These are phyloP conservation scores for Priceomyces carsonii DNA, from an alignment of 805 yeast genomes.

Conservation along the genomic window DNA sequence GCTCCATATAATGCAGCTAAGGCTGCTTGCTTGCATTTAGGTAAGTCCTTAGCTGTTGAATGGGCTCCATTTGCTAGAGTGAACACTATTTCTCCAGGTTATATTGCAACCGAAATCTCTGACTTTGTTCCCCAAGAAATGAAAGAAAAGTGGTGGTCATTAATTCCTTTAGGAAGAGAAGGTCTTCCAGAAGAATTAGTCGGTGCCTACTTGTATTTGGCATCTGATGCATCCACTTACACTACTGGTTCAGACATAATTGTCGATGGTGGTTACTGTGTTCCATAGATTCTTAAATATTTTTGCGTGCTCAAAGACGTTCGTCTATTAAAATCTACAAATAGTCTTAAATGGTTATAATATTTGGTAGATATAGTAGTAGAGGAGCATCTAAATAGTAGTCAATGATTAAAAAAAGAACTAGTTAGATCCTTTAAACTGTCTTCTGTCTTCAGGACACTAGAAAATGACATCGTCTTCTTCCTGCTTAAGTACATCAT, in stretches of 20 bases:
- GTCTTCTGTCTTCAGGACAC: no score
- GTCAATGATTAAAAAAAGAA: not conserved
- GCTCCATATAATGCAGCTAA: constrained; percentile 50
- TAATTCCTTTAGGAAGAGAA: constrained; percentile 49
- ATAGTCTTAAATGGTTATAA: not conserved
- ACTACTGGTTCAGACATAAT: constrained; percentile 47
- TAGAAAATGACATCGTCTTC: constrained; percentile 50
- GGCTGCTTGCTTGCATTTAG: constrained; percentile 45
- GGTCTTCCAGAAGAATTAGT: constrained; percentile 44
- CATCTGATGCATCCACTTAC: constrained; percentile 44
- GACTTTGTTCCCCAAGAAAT: constrained; percentile 34
- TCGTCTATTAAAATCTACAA: not conserved
- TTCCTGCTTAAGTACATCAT: constrained; percentile 37
- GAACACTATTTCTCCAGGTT: constrained; percentile 46
- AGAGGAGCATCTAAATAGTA: constrained; percentile 2
- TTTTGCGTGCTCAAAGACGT: not conserved
- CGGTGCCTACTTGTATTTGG: constrained; percentile 48
- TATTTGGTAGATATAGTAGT: not conserved
- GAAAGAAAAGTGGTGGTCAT: constrained; percentile 38
- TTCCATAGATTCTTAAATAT: constrained; percentile 17
- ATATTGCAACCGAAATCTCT: constrained; percentile 41
- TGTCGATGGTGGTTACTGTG: constrained; percentile 50
- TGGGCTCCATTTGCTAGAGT: constrained; percentile 50
- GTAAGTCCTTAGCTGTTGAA: constrained; percentile 46
- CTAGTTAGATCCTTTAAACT: no score